Evolutionary conservation across 371 early-diverging fungal species (phyloP), one percentile per base, ranked within the genome.

Genomic region (Lichtheimia ornata): DNA sequence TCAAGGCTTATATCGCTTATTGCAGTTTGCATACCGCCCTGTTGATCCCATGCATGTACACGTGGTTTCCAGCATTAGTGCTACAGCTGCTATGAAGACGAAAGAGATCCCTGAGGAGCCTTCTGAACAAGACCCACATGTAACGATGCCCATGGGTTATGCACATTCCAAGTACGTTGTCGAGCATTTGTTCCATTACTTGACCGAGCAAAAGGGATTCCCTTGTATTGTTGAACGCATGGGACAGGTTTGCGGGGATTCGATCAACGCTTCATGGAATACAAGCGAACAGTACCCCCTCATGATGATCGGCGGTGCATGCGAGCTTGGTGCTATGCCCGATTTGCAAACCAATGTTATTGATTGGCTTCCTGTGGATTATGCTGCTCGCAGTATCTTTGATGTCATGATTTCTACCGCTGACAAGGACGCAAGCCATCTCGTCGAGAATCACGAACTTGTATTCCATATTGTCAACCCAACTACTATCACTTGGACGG

Each of bases 101-200:
- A 24, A 15, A 0, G 7, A 18, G 6, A 24, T 79, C 14, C 49
- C 57, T 5, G 83, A 82, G 30, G 40, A 56, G 5, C 64, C 63
- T 14, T 43, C 73, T 0, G 71, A 68, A 17, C 27, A 72, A 7
- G 66, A 78, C 41, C 55, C 74, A 17, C 61, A 60, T 45, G 65
- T 69, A 15, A 44, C 70, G 12, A 70, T 73, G 66, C 69, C 76
- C 4, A 74, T 74, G 67, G 83, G 83, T 3, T 82, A 79, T 54
- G 71, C 64, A 11, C 76, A 77, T 7, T 76, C 77, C 27, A 82
- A 82, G 42, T 76, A 71, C 52, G 64, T 82, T 45, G 66, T 69
- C 18, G 80, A 82, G 43, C 65, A 62, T 9, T 58, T 82, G 22
- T 59, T 72, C 3, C 20, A 69, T 14, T 71, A 69, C 41, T 60